Conservation (phyloP, 73 alveolate species). For the Paramecium sonneborni region DNA sequence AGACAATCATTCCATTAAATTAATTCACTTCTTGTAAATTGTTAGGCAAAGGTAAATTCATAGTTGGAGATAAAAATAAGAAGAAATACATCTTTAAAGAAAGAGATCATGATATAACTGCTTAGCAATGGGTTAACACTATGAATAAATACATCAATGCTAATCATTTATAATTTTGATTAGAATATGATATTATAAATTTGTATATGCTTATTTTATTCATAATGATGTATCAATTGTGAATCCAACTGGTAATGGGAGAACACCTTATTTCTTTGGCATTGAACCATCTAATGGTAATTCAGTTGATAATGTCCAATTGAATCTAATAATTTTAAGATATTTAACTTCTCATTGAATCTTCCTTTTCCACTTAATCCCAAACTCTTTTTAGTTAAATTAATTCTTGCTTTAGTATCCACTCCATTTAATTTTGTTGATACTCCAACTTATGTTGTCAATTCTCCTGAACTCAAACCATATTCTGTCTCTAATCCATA, state of each 20-base stretch:
- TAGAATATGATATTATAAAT: neutral
- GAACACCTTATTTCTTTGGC: neutral
- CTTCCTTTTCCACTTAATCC: conserved; percentile 8
- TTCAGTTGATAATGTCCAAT: neutral
- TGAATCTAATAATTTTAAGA: neutral
- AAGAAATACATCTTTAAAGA: neutral
- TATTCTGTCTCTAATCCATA: neutral
- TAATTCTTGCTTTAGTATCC: neutral
- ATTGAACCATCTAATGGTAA: conserved; percentile 19
- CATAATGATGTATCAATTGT: conserved; percentile 39
- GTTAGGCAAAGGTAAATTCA: neutral
- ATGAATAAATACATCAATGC: neutral
- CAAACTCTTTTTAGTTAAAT: neutral
- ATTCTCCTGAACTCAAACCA: neutral
- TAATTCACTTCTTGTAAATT: neutral
- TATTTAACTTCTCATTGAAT: neutral
- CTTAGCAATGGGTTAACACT: neutral
- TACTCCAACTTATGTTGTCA: neutral
- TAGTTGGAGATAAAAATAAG: neutral
- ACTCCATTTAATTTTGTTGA: neutral
- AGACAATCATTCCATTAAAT: neutral
- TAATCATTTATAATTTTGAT: neutral
- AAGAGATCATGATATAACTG: neutral
- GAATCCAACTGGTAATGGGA: conserved; percentile 46
- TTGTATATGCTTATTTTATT: neutral